These are phyloP conservation scores for Microbotryum intermedium DNA, from an alignment of 1,284 basidiomycete species.

Conservation along the genomic window DNA sequence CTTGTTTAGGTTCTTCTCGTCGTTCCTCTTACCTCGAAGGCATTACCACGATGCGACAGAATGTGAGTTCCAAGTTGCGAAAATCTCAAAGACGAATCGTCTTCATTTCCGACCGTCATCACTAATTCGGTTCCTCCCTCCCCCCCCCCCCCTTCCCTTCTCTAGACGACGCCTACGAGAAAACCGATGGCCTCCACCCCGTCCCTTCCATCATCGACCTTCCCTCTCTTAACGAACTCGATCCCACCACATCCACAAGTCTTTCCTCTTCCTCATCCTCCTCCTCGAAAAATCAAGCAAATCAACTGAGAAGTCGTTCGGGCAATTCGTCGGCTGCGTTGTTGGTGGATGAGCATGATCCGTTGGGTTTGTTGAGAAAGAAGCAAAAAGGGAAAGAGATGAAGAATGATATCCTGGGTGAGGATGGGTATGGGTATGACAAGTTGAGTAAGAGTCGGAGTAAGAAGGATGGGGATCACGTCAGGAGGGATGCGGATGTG, in stretches of 20 bases:
- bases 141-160: slow-evolving; percentile 54
- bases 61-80: slow-evolving; percentile 10
- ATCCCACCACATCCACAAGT: slow-evolving; percentile 25
- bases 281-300: slow-evolving; percentile 28
- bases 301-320: slow-evolving; percentile 36
- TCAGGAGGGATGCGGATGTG: slow-evolving; percentile 22
- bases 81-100: not conserved
- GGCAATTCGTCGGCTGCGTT: not conserved
- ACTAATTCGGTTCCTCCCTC: slow-evolving; percentile 12
- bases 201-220: slow-evolving; percentile 81
- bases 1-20: slow-evolving; percentile 60
- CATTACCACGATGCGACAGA: slow-evolving; percentile 30
- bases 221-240: slow-evolving; percentile 38
- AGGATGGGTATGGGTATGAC: not conserved
- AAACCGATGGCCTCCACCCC: slow-evolving; percentile 53
- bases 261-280: slow-evolving; percentile 41
- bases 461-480: not conserved
- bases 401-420: not conserved
- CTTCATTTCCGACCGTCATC: not conserved
- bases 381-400: not conserved
- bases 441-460: not conserved
- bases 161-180: slow-evolving; percentile 69
- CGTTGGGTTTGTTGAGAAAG: not conserved
- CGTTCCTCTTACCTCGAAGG: slow-evolving; percentile 38
- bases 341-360: slow-evolving; percentile 35